Conservation (phyloP, 345 rosid species). For the Isatis tinctoria region DNA sequence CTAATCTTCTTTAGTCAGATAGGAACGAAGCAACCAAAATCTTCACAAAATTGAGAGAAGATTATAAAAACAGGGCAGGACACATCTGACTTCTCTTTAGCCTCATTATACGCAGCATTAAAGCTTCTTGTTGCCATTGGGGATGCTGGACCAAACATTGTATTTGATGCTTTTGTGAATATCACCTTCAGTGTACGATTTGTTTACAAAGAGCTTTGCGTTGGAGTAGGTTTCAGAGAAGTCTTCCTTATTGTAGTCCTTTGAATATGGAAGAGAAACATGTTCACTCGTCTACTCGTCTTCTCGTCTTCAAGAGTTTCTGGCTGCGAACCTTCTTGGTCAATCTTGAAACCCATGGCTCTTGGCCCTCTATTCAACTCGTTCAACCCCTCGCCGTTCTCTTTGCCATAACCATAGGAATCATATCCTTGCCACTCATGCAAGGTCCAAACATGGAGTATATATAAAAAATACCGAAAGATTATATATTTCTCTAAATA, state of each 20-base stretch:
- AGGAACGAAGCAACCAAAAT: not conserved
- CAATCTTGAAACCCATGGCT: conserved; percentile 51
- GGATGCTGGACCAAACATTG: conserved; percentile 78
- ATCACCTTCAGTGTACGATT: conserved; percentile 81
- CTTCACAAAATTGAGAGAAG: conserved; percentile 34
- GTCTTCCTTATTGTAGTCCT: conserved; percentile 49
- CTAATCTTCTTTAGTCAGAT: not conserved
- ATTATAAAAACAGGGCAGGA: conserved; percentile 61
- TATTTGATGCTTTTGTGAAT: conserved; percentile 82
- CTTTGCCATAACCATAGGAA: conserved; percentile 53
- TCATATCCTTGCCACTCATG: conserved; percentile 47
- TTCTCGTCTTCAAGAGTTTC: not conserved
- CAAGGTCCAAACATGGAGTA: conserved; percentile 54
- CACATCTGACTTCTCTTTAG: conserved; percentile 44
- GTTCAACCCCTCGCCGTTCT: conserved; percentile 61
- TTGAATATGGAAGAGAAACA: conserved; percentile 31
- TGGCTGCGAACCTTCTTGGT: conserved; percentile 30
- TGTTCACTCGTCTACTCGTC: too few relatives aligned
- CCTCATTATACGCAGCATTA: conserved; percentile 57
- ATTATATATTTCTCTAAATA: not conserved
- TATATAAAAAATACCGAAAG: not conserved
- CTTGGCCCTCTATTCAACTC: conserved; percentile 86
- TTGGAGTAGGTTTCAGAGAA: conserved; percentile 49
- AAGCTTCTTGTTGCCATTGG: conserved; percentile 72
- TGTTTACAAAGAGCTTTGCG: conserved; percentile 65